These are phyloP conservation scores for Apium graveolens DNA, from an alignment of 129 eudicot species.

Conservation along the genomic window DNA sequence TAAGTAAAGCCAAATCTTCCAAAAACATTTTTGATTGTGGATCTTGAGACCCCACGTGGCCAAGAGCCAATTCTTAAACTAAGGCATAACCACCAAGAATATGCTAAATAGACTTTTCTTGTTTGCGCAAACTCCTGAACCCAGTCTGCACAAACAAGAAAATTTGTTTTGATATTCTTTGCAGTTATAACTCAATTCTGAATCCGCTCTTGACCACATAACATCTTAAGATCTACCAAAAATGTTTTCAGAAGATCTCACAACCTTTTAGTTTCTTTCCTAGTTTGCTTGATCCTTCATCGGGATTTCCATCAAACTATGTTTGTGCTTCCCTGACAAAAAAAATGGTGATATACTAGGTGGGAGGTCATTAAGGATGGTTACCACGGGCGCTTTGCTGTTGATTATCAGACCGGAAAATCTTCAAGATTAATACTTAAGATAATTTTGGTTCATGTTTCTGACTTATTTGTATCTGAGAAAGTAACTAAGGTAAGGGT, in stretches of 20 bases:
- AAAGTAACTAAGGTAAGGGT: background rate
- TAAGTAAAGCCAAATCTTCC: background rate
- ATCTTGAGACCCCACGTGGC: background rate
- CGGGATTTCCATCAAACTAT: background rate
- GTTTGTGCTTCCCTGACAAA: background rate
- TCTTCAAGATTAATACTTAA: background rate
- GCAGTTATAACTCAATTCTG: background rate
- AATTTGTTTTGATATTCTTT: background rate
- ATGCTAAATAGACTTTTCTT: background rate
- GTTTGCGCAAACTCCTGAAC: background rate
- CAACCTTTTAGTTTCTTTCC: background rate
- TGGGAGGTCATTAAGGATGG: background rate
- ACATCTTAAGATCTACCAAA: background rate
- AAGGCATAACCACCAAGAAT: background rate
- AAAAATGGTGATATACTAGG: background rate
- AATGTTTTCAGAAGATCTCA: background rate
- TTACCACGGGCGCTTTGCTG: background rate
- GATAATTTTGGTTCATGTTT: background rate
- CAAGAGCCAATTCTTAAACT: background rate
- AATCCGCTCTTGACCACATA: background rate
- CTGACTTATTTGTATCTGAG: background rate
- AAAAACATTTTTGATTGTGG: background rate
- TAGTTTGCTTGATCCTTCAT: background rate
- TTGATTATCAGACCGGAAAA: background rate
- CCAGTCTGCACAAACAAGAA: background rate